Evolutionary conservation across 768 basidiomycete species (phyloP).

Genomic region (Pulveroboletus sp.): DNA sequence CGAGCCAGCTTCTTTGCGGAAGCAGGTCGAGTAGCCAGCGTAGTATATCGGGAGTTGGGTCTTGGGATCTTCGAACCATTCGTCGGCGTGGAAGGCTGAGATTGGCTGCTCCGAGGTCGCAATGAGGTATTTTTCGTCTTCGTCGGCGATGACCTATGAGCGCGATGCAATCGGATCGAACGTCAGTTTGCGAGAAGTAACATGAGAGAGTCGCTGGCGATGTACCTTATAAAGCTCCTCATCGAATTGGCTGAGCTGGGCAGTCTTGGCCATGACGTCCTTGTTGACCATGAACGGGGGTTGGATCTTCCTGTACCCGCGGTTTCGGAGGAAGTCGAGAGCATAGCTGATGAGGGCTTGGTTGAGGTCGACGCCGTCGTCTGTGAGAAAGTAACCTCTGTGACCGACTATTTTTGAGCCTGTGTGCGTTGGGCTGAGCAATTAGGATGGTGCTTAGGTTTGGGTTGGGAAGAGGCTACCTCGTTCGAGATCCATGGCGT

Average conservation of each 20-base stretch:
- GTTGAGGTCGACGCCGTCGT: constrained; percentile 95
- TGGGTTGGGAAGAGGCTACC: constrained; percentile 40
- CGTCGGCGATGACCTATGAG: constrained; percentile 71
- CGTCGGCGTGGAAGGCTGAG: constrained; percentile 91
- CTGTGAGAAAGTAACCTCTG: constrained; percentile 92
- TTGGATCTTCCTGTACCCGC: constrained; percentile 89
- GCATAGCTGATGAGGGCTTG: constrained; percentile 94
- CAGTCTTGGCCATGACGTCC: constrained; percentile 95
- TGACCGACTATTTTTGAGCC: constrained; percentile 93
- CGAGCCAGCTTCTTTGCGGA: constrained; percentile 98
- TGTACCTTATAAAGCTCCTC: constrained; percentile 94
- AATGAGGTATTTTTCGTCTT: constrained; percentile 98
- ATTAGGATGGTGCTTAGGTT: neutral
- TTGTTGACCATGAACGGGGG: constrained; percentile 99
- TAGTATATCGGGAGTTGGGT: constrained; percentile 90
- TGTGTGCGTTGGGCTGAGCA: constrained; percentile 28
- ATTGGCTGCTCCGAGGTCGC: constrained; percentile 99
- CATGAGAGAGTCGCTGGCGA: neutral
- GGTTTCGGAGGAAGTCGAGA: constrained; percentile 83
- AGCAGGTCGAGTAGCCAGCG: constrained; percentile 90
- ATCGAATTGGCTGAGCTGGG: constrained; percentile 96
- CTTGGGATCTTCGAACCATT: constrained; percentile 95
- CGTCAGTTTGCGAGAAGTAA: neutral
- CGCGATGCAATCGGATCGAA: neutral
- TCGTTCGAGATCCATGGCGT: constrained; percentile 95